Conservation (phyloP, 129 eudicot genomes). For the Ambrosia trifida region DNA sequence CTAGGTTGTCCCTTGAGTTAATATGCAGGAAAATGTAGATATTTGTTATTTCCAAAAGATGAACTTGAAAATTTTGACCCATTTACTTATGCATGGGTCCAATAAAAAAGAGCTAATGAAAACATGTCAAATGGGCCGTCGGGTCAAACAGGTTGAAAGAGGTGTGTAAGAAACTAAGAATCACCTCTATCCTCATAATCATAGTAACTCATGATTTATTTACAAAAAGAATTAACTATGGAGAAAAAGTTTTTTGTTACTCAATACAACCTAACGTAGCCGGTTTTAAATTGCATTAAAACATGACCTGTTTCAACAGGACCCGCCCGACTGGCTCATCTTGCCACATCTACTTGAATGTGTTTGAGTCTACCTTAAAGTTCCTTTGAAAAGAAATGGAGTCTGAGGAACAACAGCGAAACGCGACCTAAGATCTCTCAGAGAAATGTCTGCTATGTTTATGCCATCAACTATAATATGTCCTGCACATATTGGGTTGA, state of each 20-base stretch:
- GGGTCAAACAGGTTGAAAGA: neutral
- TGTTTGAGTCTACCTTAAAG: slow-evolving; percentile 61
- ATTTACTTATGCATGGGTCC: neutral
- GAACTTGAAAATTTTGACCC: neutral
- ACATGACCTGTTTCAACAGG: neutral
- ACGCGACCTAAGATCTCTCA: slow-evolving; percentile 79
- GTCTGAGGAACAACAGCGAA: slow-evolving; percentile 90
- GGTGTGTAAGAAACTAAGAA: too few species aligned
- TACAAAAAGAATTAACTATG: neutral
- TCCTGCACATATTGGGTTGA: slow-evolving; percentile 71
- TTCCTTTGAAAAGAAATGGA: slow-evolving; percentile 90
- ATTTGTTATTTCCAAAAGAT: neutral
- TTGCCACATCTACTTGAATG: neutral
- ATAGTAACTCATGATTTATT: neutral
- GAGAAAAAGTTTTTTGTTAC: neutral
- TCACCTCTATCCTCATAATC: neutral
- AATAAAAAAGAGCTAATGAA: neutral
- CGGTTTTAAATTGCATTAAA: neutral
- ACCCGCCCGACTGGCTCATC: neutral
- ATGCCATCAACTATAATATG: slow-evolving; percentile 71
- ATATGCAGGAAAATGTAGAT: neutral
- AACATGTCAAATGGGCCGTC: neutral
- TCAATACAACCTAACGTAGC: neutral
- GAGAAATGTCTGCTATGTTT: slow-evolving; percentile 57
- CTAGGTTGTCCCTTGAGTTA: slow-evolving; percentile 71